Evolutionary conservation across 1,284 basidiomycete genomes (phyloP).

Genomic region (Lentinula novae-zelandiae): DNA sequence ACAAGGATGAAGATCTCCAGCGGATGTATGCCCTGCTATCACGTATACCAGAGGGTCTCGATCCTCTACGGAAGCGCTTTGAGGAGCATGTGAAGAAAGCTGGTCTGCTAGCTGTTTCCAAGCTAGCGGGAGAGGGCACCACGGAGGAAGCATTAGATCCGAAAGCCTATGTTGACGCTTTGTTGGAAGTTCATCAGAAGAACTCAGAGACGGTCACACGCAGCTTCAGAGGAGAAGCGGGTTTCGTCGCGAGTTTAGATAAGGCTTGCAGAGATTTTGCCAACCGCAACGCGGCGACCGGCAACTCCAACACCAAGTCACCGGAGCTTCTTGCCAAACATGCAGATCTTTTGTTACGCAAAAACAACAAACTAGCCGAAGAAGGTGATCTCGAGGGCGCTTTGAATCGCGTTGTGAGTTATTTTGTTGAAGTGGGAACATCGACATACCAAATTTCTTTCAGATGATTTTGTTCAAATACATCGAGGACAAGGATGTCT

Average conservation of each 20-base stretch:
- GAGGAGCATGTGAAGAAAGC: slow-evolving; percentile 93
- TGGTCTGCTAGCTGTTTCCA: slow-evolving; percentile 82
- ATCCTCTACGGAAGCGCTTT: slow-evolving; percentile 90
- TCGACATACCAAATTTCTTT: slow-evolving; percentile 6
- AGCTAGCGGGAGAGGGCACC: slow-evolving; percentile 71
- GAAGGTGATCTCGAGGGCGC: slow-evolving; percentile 89
- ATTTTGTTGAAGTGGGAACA: not conserved
- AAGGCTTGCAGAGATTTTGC: slow-evolving; percentile 96
- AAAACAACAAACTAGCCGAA: slow-evolving; percentile 95
- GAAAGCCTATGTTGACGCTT: slow-evolving; percentile 91
- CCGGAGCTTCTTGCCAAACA: slow-evolving; percentile 96
- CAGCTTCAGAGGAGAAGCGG: slow-evolving; percentile 92
- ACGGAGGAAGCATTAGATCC: slow-evolving; percentile 72
- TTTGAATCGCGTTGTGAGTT: slow-evolving; percentile 83
- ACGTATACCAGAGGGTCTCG: slow-evolving; percentile 87
- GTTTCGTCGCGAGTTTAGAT: slow-evolving; percentile 94
- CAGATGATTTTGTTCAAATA: slow-evolving; percentile 99
- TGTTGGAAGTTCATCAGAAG: slow-evolving; percentile 90
- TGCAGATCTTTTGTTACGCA: slow-evolving; percentile 86
- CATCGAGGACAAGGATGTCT: slow-evolving; percentile 99
- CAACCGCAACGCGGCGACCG: slow-evolving; percentile 91
- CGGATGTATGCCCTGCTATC: slow-evolving; percentile 94
- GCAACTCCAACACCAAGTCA: slow-evolving; percentile 80
- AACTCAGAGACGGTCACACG: slow-evolving; percentile 88
- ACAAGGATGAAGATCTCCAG: slow-evolving; percentile 91